phyloP scores from a whole-genome alignment of 768 basidiomycete genomes.

The Tricholomella constricta region DNA sequence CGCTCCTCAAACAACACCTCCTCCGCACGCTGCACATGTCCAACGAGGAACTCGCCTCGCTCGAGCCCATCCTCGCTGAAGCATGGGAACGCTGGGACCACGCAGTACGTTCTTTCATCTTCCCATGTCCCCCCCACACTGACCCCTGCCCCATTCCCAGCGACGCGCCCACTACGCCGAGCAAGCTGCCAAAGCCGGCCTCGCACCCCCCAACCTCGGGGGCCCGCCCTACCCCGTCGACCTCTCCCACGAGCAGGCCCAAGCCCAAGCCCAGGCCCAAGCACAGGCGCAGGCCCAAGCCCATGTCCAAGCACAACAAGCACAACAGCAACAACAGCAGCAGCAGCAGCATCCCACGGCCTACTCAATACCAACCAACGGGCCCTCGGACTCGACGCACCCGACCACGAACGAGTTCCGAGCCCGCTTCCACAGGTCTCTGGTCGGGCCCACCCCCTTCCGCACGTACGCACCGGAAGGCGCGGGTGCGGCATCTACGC shows the following conservation, averaged over 20 bases:
- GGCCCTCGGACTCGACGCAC: conserved; percentile 24
- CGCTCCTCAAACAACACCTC: conserved; percentile 73
- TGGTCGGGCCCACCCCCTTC: conserved; percentile 65
- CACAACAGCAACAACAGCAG: conserved; percentile 2
- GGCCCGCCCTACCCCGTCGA: conserved; percentile 28
- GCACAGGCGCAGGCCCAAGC: not conserved
- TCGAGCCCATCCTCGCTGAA: conserved; percentile 80
- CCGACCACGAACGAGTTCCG: conserved; percentile 54
- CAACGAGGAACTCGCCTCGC: conserved; percentile 73
- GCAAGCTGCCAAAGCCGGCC: conserved; percentile 36
- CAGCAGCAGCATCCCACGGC: conserved; percentile 11
- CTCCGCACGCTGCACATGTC: conserved; percentile 73
- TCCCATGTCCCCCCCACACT: not conserved
- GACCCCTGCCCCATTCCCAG: conserved; percentile 21
- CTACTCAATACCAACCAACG: conserved; percentile 20
- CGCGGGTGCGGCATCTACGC: too few relatives aligned
- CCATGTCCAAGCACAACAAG: not conserved
- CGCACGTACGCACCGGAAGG: conserved; percentile 26
- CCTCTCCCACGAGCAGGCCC: conserved; percentile 19
- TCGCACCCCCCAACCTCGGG: conserved; percentile 27
- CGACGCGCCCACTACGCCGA: conserved; percentile 46
- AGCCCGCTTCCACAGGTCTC: conserved; percentile 63
- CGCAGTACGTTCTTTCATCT: conserved; percentile 49
- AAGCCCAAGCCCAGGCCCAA: not conserved
- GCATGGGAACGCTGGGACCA: conserved; percentile 89